Evolutionary conservation across 129 eudicot genomes (phyloP).

Genomic region (Tanacetum coccineum): DNA sequence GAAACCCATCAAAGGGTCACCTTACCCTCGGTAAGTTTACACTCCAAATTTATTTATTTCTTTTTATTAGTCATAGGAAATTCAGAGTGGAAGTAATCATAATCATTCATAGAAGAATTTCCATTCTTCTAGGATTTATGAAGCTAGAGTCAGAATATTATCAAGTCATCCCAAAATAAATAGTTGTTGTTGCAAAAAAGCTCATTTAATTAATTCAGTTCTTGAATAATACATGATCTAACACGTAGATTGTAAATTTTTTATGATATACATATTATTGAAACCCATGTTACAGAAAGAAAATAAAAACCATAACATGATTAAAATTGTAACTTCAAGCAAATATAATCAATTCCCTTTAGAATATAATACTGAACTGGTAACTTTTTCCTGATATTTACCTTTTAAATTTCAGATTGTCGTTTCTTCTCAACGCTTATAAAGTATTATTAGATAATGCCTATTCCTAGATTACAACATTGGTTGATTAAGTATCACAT

Average conservation of each 20-base stretch:
- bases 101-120: not conserved
- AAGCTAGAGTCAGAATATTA: not conserved
- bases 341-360: not conserved
- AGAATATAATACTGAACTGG: too few relatives aligned
- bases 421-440: too few relatives aligned
- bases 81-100: not conserved
- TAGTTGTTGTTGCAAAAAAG: too few relatives aligned
- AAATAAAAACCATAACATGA: too few relatives aligned
- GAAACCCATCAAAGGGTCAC: slow-evolving; percentile 97
- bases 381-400: too few relatives aligned
- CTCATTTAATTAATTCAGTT: not conserved
- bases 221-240: slow-evolving; percentile 10
- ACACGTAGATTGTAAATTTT: not conserved
- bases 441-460: slow-evolving; percentile 12
- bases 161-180: not conserved
- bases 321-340: too few relatives aligned
- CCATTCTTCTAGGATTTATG: not conserved
- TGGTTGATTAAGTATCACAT: slow-evolving; percentile 1
- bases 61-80: not conserved
- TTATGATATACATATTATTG: not conserved
- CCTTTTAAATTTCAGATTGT: too few relatives aligned
- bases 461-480: slow-evolving; percentile 21
- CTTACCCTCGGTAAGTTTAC: slow-evolving; percentile 74
- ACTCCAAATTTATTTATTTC: not conserved
- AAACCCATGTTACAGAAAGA: not conserved